These are phyloP conservation scores for Sugiyamaella grinbergsii DNA, from an alignment of 1,139 yeast genomes.

Conservation along the genomic window DNA sequence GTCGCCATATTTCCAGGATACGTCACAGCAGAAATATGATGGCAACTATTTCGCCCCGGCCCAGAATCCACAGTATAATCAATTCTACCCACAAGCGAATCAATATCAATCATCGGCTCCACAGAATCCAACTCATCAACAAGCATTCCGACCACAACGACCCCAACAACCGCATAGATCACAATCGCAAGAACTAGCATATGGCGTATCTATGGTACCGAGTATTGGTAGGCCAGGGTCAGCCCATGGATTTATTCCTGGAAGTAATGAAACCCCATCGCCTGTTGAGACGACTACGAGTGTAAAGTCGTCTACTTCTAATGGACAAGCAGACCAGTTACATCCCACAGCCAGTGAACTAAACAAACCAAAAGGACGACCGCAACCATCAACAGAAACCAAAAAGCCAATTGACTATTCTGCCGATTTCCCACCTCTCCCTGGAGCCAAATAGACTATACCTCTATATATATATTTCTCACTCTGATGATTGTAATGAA, in stretches of 20 bases:
- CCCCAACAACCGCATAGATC: constrained; percentile 7
- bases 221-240: constrained; percentile 8
- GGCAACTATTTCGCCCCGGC: not conserved
- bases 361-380: not conserved
- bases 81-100: not conserved
- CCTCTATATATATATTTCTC: too few relatives aligned
- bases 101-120: not conserved
- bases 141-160: not conserved
- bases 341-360: not conserved
- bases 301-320: not conserved
- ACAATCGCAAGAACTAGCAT: constrained; percentile 17
- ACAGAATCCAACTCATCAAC: not conserved
- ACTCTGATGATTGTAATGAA: constrained; percentile 1
- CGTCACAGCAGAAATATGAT: not conserved
- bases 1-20: not conserved
- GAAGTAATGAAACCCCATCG: not conserved
- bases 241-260: constrained; percentile 3
- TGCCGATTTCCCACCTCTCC: constrained; percentile 10
- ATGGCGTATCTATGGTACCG: not conserved
- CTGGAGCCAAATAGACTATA: not conserved
- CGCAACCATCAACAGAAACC: not conserved
- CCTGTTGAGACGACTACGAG: not conserved
- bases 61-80: too few relatives aligned
- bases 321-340: too few relatives aligned
- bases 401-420: constrained; percentile 3